Evolutionary conservation across 2,329 filamentous ascomycete genomes (phyloP).

Genomic region (Colletotrichum melonis): DNA sequence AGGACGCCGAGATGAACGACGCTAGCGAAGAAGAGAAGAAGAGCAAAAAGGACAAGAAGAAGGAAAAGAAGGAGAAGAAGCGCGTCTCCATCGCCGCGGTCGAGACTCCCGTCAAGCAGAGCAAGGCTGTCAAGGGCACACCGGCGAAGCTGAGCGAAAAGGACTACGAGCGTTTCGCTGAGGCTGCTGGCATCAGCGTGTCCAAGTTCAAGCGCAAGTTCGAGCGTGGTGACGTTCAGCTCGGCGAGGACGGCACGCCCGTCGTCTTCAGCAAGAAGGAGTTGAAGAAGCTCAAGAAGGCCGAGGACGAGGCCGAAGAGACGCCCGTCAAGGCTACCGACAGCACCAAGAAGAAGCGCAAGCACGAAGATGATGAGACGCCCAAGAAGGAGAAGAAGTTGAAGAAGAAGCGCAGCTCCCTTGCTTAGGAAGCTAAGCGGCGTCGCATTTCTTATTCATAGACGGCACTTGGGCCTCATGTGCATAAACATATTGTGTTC

Average conservation of each 20-base stretch:
- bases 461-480: constrained; percentile 37
- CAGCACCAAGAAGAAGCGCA: constrained; percentile 75
- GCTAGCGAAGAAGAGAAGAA: constrained; percentile 51
- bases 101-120: constrained; percentile 47
- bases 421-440: constrained; percentile 35
- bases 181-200: constrained; percentile 75
- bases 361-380: constrained; percentile 75
- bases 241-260: constrained; percentile 73
- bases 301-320: constrained; percentile 59
- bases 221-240: constrained; percentile 78
- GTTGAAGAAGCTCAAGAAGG: constrained; percentile 77
- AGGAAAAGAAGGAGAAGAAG: constrained; percentile 49
- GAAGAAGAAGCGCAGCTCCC: constrained; percentile 55
- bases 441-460: constrained; percentile 35
- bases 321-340: constrained; percentile 56
- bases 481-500: constrained; percentile 37
- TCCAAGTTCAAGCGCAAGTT: constrained; percentile 84
- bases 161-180: constrained; percentile 70
- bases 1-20: constrained; percentile 54
- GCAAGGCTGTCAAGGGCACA: constrained; percentile 37
- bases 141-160: constrained; percentile 61
- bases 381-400: constrained; percentile 71
- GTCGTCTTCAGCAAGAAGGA: constrained; percentile 81
- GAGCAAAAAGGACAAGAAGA: constrained; percentile 46
- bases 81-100: constrained; percentile 39